These are phyloP conservation scores for Oenanthe sinensis DNA, from an alignment of 129 eudicot species.

Conservation along the genomic window DNA sequence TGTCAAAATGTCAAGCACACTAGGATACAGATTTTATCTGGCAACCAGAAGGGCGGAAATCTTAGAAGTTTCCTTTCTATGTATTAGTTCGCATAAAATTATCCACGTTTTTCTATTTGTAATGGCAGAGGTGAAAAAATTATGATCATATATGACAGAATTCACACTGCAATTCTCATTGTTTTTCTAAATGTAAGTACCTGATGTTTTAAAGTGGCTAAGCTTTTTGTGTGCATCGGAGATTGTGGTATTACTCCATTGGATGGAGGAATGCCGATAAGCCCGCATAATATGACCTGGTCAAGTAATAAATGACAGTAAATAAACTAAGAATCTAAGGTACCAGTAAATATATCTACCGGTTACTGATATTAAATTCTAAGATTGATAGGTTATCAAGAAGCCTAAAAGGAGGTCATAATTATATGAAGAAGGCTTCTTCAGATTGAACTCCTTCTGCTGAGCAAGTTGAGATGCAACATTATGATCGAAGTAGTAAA, in stretches of 20 bases:
- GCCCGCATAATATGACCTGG: conserved; percentile 85
- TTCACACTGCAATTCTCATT: no score
- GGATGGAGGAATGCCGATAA: conserved; percentile 90
- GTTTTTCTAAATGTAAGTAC: conserved; percentile 18
- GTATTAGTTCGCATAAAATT: background rate
- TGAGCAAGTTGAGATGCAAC: conserved; percentile 98
- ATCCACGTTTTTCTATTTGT: background rate
- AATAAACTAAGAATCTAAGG: background rate
- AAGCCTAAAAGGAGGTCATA: conserved; percentile 93
- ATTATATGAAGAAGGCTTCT: conserved; percentile 91
- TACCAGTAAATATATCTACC: background rate
- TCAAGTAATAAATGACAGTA: background rate
- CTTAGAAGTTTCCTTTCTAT: background rate
- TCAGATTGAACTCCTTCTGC: conserved; percentile 80
- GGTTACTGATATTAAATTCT: background rate
- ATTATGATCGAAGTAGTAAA: conserved; percentile 94
- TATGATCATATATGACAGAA: no score
- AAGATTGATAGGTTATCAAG: conserved; percentile 38
- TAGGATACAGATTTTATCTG: background rate
- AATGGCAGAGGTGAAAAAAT: background rate
- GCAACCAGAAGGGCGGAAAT: background rate
- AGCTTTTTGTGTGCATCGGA: conserved; percentile 94
- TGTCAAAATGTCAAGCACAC: background rate
- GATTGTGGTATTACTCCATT: conserved; percentile 98
- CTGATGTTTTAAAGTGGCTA: conserved; percentile 96